Base-by-base conservation (phyloP, 225 moss, liverwort and hornwort genomes). In the Neckera pumila region DNA sequence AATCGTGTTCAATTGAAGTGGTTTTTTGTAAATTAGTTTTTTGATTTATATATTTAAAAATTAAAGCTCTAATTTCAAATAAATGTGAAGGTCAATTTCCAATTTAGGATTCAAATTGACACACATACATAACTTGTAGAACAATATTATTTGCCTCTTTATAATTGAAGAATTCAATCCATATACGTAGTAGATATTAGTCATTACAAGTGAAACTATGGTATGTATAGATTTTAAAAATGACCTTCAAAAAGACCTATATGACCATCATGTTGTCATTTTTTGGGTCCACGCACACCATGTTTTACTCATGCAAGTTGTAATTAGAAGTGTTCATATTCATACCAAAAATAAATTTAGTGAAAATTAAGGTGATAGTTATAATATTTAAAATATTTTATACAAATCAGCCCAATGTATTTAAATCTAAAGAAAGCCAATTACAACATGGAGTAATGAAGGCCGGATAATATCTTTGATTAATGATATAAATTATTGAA, bases 71-170 rank as follows among this genome's bases (percentile, higher is more conserved):
- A 57, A 3, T 26, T 57, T 79, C 14, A 36, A 76, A 22, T 23
- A 53, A 23, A 9, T 53, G 22, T 21, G 23, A 53, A 14, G 14
- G 0, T 6, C 0, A 3, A 0, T 22, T 53, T 22, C 0, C 5
- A 14, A 5, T 22, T 53, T 51, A 8, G 4, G 5, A 38, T 67
- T 54, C 7, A 69, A 53, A 53, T 67, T 67, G 54, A 12, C 4
- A 38, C 7, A 66, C 6, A n/a, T 69, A 40, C 5, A 38, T 28
- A 30, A 36, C 1, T 14, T 14, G 15, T 74, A 74, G 11, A 49
- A 75, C 31, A n/a, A 5, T 8, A 53, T 17, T 5, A 6, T n/a
- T 36, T 27, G 5, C 36, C 8, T 25, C 27, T n/a, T 12, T 17
- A 53, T 53, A 8, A 66, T 51, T 51, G 6, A 83, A 33, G 26